phyloP scores from a whole-genome alignment of 1,284 basidiomycete genomes.

The Puccinia polysora region DNA sequence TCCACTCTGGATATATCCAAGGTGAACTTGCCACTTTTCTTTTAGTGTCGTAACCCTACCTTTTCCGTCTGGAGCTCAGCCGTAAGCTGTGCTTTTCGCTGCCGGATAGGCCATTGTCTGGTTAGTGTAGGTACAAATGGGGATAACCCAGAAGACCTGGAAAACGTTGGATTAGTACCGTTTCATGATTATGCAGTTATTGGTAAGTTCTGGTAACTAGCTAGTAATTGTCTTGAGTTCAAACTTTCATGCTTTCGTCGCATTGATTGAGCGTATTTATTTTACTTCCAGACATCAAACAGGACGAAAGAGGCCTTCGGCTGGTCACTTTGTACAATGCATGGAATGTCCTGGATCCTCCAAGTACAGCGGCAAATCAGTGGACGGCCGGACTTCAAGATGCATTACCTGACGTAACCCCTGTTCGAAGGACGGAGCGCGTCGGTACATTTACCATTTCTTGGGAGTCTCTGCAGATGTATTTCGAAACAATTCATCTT shows the following conservation, averaged over 20 bases:
- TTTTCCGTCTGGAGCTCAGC: no score
- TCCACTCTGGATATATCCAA: slow-evolving; percentile 23
- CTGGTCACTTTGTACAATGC: slow-evolving; percentile 39
- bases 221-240: background rate
- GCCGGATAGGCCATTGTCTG: slow-evolving; percentile 19
- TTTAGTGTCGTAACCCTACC: background rate
- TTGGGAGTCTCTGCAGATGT: slow-evolving; percentile 41
- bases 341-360: slow-evolving; percentile 9
- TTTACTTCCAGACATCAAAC: slow-evolving; percentile 19
- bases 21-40: background rate
- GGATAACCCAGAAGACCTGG: slow-evolving; percentile 17
- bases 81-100: background rate
- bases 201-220: slow-evolving; percentile 8
- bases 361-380: background rate
- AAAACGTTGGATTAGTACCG: slow-evolving; percentile 32
- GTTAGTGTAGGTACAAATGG: slow-evolving; percentile 39
- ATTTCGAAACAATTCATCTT: slow-evolving; percentile 39
- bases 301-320: slow-evolving; percentile 21
- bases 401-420: slow-evolving; percentile 15
- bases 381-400: slow-evolving; percentile 19
- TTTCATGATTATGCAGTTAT: slow-evolving; percentile 41
- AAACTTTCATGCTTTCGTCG: background rate
- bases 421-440: slow-evolving; percentile 2
- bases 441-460: slow-evolving; percentile 38
- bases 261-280: background rate